Base-by-base conservation (phyloP, 2,329 filamentous ascomycete species). In the Xylariaceae sp. region DNA sequence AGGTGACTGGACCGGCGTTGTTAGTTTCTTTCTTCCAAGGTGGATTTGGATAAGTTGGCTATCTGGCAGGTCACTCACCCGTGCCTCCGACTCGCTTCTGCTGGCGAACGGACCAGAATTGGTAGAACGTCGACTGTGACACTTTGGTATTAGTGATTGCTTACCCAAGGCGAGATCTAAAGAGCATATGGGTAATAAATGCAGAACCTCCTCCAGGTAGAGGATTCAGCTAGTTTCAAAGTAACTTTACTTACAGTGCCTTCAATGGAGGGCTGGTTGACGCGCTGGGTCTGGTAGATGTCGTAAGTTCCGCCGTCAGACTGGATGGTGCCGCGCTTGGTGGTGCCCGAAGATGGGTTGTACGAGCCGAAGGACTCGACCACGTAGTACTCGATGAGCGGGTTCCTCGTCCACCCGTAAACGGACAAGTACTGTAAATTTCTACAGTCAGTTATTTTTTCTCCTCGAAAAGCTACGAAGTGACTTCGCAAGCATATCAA, bases 81-180 rank as follows among this genome's bases (percentile, higher is more conserved):
- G 64, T 67, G 43, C 70, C 70, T 47, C 75, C 72, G 42, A 74
- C 71, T 42, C 79, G 74, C 74, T 82, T 79, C 54, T 61, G 65
- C 58, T 71, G 69, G 59, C 81, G 75, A 21, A 84, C 75, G 35
- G 73, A 77, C 76, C 77, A 80, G 71, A 75, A 81, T 68, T 81
- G 79, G 64, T 76, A 70, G 67, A 81, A 81, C 46, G 76, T 80
- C 42, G 61, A 58, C 50, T 56, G 21, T 8, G 26, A n/a, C 18
- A 11, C 8, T 3, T 27, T 4, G 15, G 30, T 33, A 6, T 33
- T 16, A 6, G 5, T 33, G 10, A 16, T 33, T 6, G 5, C 30
- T n/a, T 16, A 5, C 15, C 11, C 11, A 6, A 33, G 6, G 30
- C n/a, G n/a, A n/a, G n/a, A n/a, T n/a, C n/a, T n/a, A n/a, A n/a